Evolutionary conservation across 768 basidiomycete genomes (phyloP), one percentile per base, ranked within the genome.

Genomic region (Hypholoma fasciculare): DNA sequence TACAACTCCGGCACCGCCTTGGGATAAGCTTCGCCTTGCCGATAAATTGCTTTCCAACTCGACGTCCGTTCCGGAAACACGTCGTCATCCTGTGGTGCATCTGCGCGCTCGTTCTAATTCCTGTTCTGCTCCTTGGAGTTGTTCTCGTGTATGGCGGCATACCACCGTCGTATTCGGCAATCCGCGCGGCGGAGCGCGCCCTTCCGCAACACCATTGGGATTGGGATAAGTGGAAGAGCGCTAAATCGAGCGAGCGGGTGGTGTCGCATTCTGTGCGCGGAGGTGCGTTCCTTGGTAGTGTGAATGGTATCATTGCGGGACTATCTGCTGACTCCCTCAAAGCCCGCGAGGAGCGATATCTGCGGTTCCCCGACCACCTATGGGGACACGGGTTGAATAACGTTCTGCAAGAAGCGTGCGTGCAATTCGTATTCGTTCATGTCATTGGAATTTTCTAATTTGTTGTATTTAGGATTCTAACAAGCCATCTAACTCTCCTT

Each of bases 301-400:
- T 34, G 30, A 34, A 34, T 34, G 2, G 6, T 34, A 5, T 34
- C 30, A 9, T 6, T 9, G 6, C 30, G 30, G 30, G 30, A 34
- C 30, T 3, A 5, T 42, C 2, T 17, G 40, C 40, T 14, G 40
- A 42, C 7, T 42, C 17, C 8, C 17, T 14, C 7, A 42, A 7
- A 42, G 40, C 40, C 7, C 13, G 13, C 17, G 52, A 61, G 9
- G 54, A 50, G 26, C 63, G 63, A 60, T 86, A 79, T 58, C 60
- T 87, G 30, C 65, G 77, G 26, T 86, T 85, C 60, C 79, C 82
- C 1, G 76, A 76, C 17, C 83, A 85, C 59, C 54, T 85, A 5
- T 85, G 83, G 83, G 84, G 82, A 0, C 82, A 81, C 54, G 86
- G 86, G 1, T 73, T 86, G 56, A 86, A 86, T 67, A 87, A 87